Conservation (phyloP, 306 rosid genomes). For the Calophaca sinica region DNA sequence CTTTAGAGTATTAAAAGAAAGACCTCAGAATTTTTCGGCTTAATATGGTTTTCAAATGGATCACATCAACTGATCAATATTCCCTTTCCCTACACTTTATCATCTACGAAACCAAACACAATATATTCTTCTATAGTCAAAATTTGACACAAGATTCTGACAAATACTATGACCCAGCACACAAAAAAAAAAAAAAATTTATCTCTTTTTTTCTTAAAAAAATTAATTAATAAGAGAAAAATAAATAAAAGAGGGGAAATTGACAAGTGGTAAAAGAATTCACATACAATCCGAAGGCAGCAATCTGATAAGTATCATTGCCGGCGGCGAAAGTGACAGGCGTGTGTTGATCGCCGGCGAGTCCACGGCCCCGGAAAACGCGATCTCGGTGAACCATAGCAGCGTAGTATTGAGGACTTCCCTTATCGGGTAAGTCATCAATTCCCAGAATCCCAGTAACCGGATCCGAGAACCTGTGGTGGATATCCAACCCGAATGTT, state of each 20-base stretch:
- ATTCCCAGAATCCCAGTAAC: conserved; percentile 59
- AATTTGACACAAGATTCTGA: conserved; percentile 2
- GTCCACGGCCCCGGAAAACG: conserved; percentile 62
- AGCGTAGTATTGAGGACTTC: conserved; percentile 65
- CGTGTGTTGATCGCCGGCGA: conserved; percentile 48
- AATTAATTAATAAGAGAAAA: not conserved
- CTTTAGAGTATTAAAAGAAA: no score
- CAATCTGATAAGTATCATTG: conserved; percentile 55
- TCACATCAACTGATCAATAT: conserved; percentile 10
- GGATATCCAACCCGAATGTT: conserved; percentile 62
- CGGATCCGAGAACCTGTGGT: conserved; percentile 75
- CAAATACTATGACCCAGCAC: not conserved
- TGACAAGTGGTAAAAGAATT: conserved; percentile 19
- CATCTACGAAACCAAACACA: not conserved
- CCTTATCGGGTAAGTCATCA: conserved; percentile 61
- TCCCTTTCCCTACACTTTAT: not conserved
- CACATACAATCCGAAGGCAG: conserved; percentile 66
- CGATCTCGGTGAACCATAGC: conserved; percentile 75
- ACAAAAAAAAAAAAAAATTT: not conserved
- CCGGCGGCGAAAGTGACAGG: conserved; percentile 65
- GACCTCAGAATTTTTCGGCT: not conserved
- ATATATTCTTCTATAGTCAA: conserved; percentile 11
- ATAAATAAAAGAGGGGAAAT: not conserved
- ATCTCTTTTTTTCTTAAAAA: no score
- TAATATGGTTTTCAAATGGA: conserved; percentile 14